Evolutionary conservation across 352 stramenopile genomes (phyloP).

Genomic region (Pythium folliculosum): DNA sequence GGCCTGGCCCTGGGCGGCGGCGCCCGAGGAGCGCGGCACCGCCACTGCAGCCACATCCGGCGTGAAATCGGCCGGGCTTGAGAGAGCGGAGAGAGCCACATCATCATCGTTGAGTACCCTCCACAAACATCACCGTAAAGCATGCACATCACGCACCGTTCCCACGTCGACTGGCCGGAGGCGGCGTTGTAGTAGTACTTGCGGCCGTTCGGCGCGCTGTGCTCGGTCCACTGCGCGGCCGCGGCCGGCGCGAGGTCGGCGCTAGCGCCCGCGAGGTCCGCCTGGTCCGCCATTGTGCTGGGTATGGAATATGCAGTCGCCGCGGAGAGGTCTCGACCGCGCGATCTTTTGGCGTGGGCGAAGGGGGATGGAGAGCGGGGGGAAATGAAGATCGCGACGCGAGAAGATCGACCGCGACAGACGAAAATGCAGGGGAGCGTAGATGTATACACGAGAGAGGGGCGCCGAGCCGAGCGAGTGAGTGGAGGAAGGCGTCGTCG

Average conservation of each 20-base stretch:
- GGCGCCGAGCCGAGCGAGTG: neutral
- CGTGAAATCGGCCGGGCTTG: constrained; percentile 55
- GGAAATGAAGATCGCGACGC: neutral
- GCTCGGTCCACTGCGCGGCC: constrained; percentile 83
- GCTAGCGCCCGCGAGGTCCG: constrained; percentile 46
- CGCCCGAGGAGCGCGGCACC: constrained; percentile 23
- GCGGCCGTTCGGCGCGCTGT: constrained; percentile 88
- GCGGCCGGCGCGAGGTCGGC: constrained; percentile 40
- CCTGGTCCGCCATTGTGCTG: constrained; percentile 68
- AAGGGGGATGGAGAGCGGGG: neutral
- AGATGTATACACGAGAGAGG: neutral
- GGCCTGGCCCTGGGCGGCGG: constrained; percentile 34
- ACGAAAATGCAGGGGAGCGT: constrained; percentile 1
- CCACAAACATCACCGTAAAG: neutral
- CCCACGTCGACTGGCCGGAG: constrained; percentile 90
- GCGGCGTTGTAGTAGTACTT: constrained; percentile 93
- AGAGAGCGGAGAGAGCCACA: neutral
- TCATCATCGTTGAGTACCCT: neutral
- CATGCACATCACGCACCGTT: constrained; percentile 46
- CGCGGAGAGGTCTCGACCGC: neutral
- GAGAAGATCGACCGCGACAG: constrained; percentile 2
- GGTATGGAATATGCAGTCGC: constrained; percentile 32
- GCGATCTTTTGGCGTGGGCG: constrained; percentile 15
- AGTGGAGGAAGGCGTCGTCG: neutral
- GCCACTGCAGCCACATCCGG: constrained; percentile 16